A percentile compares a stretch with the other conserved stretches of the same genome.
Conservation (phyloP, 2,329 filamentous ascomycete species). For the Verticillium longisporum region DNA sequence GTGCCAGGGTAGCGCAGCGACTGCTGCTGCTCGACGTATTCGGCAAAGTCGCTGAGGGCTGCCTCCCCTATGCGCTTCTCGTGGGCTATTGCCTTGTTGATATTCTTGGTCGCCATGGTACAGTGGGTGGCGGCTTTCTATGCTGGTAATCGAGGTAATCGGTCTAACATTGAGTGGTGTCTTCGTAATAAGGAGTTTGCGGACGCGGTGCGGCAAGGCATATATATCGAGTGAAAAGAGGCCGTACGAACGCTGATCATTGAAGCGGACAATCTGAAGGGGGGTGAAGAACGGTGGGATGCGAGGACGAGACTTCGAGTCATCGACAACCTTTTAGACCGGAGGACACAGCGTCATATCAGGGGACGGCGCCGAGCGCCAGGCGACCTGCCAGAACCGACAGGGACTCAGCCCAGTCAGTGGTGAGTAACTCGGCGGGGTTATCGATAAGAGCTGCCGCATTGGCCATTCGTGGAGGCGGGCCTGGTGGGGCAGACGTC, state of each 20-base stretch:
- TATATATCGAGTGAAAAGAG: slow-evolving; percentile 5
- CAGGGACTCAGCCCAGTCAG: not conserved
- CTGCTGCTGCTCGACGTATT: slow-evolving; percentile 95
- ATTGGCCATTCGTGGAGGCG: slow-evolving; percentile 6
- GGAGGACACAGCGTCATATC: slow-evolving; percentile 5
- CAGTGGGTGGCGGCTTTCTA: slow-evolving; percentile 21
- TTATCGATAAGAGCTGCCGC: slow-evolving; percentile 15
- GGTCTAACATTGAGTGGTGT: slow-evolving; percentile 19
- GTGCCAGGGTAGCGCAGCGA: slow-evolving; percentile 55
- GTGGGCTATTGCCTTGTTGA: slow-evolving; percentile 62
- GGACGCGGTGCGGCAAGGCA: not conserved
- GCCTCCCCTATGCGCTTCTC: slow-evolving; percentile 85
- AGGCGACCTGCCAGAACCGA: not conserved
- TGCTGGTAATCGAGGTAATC: slow-evolving; percentile 17
- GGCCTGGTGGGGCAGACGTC: not conserved
- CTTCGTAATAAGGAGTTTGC: not conserved
- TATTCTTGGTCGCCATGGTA: slow-evolving; percentile 51
- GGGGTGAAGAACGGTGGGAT: too few relatives aligned
- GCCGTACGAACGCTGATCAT: slow-evolving; percentile 1
- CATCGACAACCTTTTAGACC: slow-evolving; percentile 2
- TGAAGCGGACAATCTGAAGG: not conserved
- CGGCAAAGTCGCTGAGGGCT: slow-evolving; percentile 90
- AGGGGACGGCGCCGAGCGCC: not conserved
- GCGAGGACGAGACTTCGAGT: slow-evolving; percentile 3
- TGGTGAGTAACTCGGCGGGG: slow-evolving; percentile 9